These are phyloP conservation scores for Colletotrichum tamarilloi DNA, from an alignment of 2,329 filamentous ascomycete species.

Conservation along the genomic window DNA sequence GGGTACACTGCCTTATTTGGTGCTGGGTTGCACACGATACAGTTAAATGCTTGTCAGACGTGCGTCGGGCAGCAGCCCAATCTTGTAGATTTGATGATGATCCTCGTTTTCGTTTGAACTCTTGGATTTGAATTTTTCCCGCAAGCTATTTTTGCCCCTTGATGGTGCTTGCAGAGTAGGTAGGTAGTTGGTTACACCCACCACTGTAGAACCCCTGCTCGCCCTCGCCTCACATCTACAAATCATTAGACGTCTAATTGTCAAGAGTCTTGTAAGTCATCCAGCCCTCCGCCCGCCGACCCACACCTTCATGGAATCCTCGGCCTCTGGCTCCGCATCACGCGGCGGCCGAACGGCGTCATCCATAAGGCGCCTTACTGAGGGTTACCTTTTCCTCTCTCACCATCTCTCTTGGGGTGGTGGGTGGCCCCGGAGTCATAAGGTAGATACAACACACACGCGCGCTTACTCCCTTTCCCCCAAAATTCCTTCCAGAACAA, in stretches of 20 bases:
- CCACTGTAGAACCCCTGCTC: neutral
- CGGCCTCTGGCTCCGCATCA: constrained; percentile 1
- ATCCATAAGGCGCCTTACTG: neutral
- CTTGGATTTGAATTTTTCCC: neutral
- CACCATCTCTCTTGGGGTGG: neutral
- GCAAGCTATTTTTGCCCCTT: neutral
- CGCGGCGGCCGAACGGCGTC: constrained; percentile 1
- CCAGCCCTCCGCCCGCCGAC: neutral
- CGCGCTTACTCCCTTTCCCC: neutral
- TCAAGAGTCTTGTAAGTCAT: neutral
- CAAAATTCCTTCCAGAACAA: neutral
- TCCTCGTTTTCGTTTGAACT: constrained; percentile 2
- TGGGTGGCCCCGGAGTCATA: neutral
- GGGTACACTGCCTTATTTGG: neutral
- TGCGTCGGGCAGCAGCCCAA: constrained; percentile 29
- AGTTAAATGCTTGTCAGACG: constrained; percentile 14
- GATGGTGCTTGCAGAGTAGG: too few species aligned
- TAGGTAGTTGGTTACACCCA: neutral
- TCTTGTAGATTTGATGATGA: constrained; percentile 10
- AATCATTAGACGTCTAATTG: constrained; percentile 7
- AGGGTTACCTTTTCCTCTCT: neutral
- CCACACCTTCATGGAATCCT: neutral
- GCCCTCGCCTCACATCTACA: constrained; percentile 7
- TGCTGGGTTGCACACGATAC: neutral
- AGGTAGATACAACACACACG: neutral